A percentile compares a stretch with the other conserved stretches of the same genome.
These are phyloP conservation scores for Lipomyces kockii DNA, from an alignment of 805 yeast species.

Conservation along the genomic window DNA sequence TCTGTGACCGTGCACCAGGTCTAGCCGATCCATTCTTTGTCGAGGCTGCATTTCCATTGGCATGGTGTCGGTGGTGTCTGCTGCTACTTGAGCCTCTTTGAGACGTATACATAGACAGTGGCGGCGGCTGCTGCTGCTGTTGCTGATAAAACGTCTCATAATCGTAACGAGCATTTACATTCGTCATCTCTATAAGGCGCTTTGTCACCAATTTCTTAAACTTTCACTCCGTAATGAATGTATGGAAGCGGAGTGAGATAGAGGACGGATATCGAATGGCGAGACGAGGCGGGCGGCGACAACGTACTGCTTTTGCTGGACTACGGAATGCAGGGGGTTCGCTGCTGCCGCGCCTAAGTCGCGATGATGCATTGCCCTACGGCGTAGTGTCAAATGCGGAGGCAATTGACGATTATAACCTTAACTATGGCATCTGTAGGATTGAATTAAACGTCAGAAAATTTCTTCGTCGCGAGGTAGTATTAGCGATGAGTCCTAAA, in stretches of 20 bases:
- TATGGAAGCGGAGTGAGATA: not conserved
- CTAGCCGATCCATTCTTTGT: not conserved
- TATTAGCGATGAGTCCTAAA: not conserved
- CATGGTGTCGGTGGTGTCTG: constrained; percentile 2
- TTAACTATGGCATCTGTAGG: not conserved
- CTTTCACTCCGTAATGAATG: not conserved
- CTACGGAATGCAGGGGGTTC: not conserved
- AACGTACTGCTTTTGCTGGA: not conserved
- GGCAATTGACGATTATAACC: not conserved
- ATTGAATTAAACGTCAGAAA: not conserved
- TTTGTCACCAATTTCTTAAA: not conserved
- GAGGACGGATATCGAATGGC: not conserved
- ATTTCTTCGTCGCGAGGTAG: not conserved
- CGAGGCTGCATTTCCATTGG: not conserved
- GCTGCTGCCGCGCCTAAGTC: not conserved
- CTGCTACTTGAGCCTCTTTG: constrained; percentile 11
- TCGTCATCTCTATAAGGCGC: not conserved
- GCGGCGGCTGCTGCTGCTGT: constrained; percentile 4
- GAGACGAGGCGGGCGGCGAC: not conserved
- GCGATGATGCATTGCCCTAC: constrained; percentile 15
- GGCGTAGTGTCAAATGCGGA: constrained; percentile 19
- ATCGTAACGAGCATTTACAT: constrained; percentile 5
- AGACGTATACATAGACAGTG: constrained; percentile 15
- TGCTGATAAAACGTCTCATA: constrained; percentile 15
- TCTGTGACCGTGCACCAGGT: constrained; percentile 32